These are phyloP conservation scores for Ceratobasidium sp. DNA, from an alignment of 1,284 basidiomycete species.

Conservation along the genomic window DNA sequence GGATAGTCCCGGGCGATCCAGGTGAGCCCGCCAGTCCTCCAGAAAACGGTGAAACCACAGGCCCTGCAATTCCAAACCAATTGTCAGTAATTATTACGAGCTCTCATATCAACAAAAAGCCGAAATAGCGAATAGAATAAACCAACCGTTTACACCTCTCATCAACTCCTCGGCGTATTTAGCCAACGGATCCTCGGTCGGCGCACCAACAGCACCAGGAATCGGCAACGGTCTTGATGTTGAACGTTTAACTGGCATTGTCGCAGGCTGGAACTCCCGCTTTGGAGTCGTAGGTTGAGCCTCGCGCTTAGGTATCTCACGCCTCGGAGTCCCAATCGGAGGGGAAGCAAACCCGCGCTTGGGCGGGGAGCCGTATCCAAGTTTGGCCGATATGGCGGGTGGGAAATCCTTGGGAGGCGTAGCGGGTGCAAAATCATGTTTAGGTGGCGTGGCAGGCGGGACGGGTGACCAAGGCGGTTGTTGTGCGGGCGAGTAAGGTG, in stretches of 20 bases:
- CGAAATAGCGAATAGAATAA: not conserved
- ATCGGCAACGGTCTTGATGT: not conserved
- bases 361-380: not conserved
- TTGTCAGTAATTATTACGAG: no score
- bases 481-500: not conserved
- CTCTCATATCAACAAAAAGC: not conserved
- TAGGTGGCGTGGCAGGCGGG: not conserved
- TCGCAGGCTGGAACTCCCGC: not conserved
- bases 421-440: not conserved
- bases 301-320: no score
- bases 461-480: not conserved
- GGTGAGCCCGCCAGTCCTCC: not conserved
- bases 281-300: not conserved
- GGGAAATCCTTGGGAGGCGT: not conserved
- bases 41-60: not conserved
- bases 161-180: constrained; percentile 25
- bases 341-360: not conserved
- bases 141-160: constrained; percentile 17
- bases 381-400: not conserved
- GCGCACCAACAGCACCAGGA: constrained; percentile 1
- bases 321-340: no score
- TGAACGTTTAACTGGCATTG: not conserved
- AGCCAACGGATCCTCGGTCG: constrained; percentile 31
- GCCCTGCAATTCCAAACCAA: not conserved
- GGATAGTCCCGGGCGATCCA: constrained; percentile 17